Evolutionary conservation across 768 basidiomycete species (phyloP).

Genomic region (Podaxis carcinomalis): DNA sequence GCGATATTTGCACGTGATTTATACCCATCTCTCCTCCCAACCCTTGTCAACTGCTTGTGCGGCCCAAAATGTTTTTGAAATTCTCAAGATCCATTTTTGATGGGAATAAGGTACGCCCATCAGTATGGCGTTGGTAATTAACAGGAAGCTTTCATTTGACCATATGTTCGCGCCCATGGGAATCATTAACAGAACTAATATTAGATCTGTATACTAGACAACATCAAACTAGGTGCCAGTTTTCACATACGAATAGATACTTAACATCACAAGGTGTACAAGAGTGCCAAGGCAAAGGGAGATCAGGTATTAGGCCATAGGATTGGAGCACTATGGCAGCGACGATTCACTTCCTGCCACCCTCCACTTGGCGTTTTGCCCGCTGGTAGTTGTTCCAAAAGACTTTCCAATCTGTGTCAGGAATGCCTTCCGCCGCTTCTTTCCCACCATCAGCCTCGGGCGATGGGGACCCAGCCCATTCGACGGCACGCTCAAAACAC

Average conservation of each 20-base stretch:
- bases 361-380: conserved; percentile 26
- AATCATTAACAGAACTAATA: neutral
- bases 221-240: neutral
- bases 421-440: conserved; percentile 43
- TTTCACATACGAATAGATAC: neutral
- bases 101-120: neutral
- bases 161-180: neutral
- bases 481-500: conserved; percentile 67
- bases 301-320: neutral
- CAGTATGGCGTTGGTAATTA: neutral
- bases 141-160: neutral
- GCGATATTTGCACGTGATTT: neutral
- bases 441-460: conserved; percentile 30
- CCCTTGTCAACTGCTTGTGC: neutral
- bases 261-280: neutral
- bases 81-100: neutral
- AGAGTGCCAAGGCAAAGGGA: neutral
- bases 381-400: conserved; percentile 61
- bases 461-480: conserved; percentile 53
- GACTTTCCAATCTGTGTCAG: conserved; percentile 58
- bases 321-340: neutral
- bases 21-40: neutral
- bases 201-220: neutral
- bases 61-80: neutral
- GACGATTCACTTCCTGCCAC: neutral